Percentiles rank a stretch among this genome's conserved stretches.
Evolutionary conservation across 2,329 filamentous ascomycete genomes (phyloP).

Genomic region (Drechslerella dactyloides): DNA sequence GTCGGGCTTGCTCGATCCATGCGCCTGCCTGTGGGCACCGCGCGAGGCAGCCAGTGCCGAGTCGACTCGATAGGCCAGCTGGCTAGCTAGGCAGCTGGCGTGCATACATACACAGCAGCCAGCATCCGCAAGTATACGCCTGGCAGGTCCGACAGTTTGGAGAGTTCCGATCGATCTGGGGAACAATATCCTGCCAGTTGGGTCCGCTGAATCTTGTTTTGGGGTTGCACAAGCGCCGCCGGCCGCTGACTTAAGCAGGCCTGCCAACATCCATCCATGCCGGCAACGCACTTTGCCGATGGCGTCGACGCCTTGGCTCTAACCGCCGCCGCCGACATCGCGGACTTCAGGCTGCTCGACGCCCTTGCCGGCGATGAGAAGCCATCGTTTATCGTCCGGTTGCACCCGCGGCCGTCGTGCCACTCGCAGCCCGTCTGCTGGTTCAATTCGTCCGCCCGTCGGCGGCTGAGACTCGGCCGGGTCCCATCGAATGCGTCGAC

Average conservation of each 20-base stretch:
- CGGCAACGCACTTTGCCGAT: conserved; percentile 11
- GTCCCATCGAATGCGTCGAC: conserved; percentile 5
- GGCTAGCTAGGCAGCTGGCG: too few relatives aligned
- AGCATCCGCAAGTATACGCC: background rate
- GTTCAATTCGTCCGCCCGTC: conserved; percentile 18
- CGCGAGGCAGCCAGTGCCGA: too few relatives aligned
- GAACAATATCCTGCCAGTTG: background rate
- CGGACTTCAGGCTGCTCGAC: conserved; percentile 23
- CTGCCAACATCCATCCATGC: conserved; percentile 2
- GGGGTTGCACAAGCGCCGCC: conserved; percentile 3
- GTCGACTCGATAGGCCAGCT: too few relatives aligned
- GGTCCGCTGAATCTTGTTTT: background rate
- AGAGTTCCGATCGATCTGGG: background rate
- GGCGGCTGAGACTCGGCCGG: conserved; percentile 11
- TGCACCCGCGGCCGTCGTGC: conserved; percentile 8
- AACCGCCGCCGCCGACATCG: conserved; percentile 10
- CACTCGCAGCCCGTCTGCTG: conserved; percentile 19
- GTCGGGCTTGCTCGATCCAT: too few relatives aligned
- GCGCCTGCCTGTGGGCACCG: too few relatives aligned
- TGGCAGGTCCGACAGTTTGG: background rate
- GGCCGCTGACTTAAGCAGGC: background rate
- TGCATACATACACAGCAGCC: too few relatives aligned
- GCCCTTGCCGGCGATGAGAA: conserved; percentile 23
- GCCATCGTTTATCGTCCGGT: conserved; percentile 27
- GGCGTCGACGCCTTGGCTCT: conserved; percentile 4